A percentile compares a stretch with the other conserved stretches of the same genome.
phyloP scores from a whole-genome alignment of 2,329 filamentous ascomycete species.

The Penicillium sp. region DNA sequence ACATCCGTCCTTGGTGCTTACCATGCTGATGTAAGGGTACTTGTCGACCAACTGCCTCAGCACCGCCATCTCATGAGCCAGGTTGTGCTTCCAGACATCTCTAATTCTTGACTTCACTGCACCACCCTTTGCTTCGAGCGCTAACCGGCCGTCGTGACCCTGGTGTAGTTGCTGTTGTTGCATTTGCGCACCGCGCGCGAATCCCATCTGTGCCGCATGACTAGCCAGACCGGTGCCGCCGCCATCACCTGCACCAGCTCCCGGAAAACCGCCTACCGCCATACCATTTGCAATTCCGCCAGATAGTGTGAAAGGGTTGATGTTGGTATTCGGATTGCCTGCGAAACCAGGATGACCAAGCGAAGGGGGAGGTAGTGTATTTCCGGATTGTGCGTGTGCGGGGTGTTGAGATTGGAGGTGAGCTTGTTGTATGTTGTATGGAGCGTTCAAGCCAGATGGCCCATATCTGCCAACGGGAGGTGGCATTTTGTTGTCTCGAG shows the following conservation, averaged over 20 bases:
- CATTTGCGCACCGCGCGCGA: conserved; percentile 69
- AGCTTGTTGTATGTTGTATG: conserved; percentile 53
- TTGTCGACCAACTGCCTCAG: conserved; percentile 80
- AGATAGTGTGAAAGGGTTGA: conserved; percentile 62
- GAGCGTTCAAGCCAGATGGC: conserved; percentile 57
- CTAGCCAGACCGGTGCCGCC: conserved; percentile 72
- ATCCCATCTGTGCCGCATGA: conserved; percentile 84
- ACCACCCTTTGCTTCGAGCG: conserved; percentile 56
- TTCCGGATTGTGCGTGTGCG: conserved; percentile 45
- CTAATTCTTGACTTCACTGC: conserved; percentile 76
- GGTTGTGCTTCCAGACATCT: conserved; percentile 92
- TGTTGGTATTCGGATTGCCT: conserved; percentile 61
- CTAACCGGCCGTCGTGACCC: conserved; percentile 52
- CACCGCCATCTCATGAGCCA: conserved; percentile 84
- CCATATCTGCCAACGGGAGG: conserved; percentile 58
- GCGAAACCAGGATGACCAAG: conserved; percentile 70
- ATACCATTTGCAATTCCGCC: conserved; percentile 55
- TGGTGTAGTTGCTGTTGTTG: conserved; percentile 56
- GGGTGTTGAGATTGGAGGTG: conserved; percentile 44
- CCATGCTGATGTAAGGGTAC: conserved; percentile 97
- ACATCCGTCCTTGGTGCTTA: conserved; percentile 47
- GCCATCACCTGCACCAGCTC: conserved; percentile 55
- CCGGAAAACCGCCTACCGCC: conserved; percentile 56
- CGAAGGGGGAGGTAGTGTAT: conserved; percentile 53
- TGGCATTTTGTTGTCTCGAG: conserved; percentile 48